These are phyloP conservation scores for Malassezia psittaci DNA, from an alignment of 1,284 basidiomycete species.

Conservation along the genomic window DNA sequence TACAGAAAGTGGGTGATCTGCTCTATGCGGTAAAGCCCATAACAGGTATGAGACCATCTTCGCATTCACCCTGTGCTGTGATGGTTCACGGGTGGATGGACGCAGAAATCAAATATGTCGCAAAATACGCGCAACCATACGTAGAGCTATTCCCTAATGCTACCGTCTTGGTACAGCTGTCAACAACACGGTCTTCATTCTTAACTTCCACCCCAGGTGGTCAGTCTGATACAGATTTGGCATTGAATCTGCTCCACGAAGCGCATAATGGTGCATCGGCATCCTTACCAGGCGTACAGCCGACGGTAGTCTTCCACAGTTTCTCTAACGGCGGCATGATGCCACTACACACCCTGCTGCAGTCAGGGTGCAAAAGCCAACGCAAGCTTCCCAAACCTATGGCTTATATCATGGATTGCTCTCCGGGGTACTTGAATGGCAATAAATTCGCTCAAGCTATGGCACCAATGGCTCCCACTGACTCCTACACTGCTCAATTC, in stretches of 20 bases:
- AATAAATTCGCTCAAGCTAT: not conserved
- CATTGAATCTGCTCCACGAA: not conserved
- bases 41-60: too few relatives aligned
- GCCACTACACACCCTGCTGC: not conserved
- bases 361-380: not conserved
- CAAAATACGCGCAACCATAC: slow-evolving; percentile 39
- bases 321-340: slow-evolving; percentile 17
- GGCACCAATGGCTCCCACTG: not conserved
- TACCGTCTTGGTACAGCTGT: slow-evolving; percentile 34
- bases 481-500: not conserved
- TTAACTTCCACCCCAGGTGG: not conserved
- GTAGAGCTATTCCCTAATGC: slow-evolving; percentile 29
- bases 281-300: not conserved
- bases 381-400: not conserved
- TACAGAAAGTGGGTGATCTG: not conserved
- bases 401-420: slow-evolving; percentile 6
- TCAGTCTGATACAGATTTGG: not conserved
- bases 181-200: slow-evolving; percentile 3
- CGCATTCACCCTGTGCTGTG: slow-evolving; percentile 12
- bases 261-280: not conserved
- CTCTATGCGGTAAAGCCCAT: not conserved
- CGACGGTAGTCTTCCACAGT: slow-evolving; percentile 8
- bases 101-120: slow-evolving; percentile 30
- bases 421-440: not conserved
- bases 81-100: slow-evolving; percentile 45